Percentiles rank a stretch among this genome's conserved stretches.
phyloP scores from a whole-genome alignment of 1,284 basidiomycete species.

The Cutaneotrichosporon sp. region DNA sequence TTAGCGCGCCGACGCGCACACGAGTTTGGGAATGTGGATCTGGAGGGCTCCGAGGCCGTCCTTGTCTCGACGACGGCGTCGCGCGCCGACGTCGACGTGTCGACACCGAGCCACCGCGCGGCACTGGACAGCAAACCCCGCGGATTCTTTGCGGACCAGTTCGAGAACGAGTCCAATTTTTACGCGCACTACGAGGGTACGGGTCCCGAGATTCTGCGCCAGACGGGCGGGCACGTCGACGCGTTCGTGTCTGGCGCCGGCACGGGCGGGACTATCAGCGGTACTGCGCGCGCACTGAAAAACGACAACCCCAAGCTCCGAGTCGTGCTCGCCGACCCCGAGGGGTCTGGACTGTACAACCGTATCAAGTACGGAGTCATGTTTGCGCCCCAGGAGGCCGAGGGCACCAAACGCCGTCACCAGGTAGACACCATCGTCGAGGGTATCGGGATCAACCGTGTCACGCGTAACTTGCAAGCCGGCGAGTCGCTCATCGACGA shows the following conservation, averaged over 20 bases:
- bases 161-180: slow-evolving; percentile 88
- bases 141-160: slow-evolving; percentile 82
- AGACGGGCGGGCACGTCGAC: slow-evolving; percentile 74
- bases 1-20: slow-evolving; percentile 69
- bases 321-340: slow-evolving; percentile 84
- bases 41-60: slow-evolving; percentile 27
- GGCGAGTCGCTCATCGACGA: slow-evolving; percentile 77
- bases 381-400: slow-evolving; percentile 84
- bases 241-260: slow-evolving; percentile 95
- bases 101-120: slow-evolving; percentile 2
- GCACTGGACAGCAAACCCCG: slow-evolving; percentile 30
- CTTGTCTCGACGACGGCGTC: slow-evolving; percentile 58
- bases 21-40: slow-evolving; percentile 59
- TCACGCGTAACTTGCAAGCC: slow-evolving; percentile 76
- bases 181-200: slow-evolving; percentile 84
- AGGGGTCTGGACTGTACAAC: slow-evolving; percentile 88
- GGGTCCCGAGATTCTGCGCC: slow-evolving; percentile 91
- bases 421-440: slow-evolving; percentile 74
- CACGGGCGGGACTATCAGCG: slow-evolving; percentile 92
- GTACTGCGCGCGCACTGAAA: slow-evolving; percentile 72
- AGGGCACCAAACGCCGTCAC: slow-evolving; percentile 80
- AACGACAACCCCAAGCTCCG: slow-evolving; percentile 50
- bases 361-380: slow-evolving; percentile 91
- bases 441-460: slow-evolving; percentile 59
- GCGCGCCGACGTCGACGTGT: slow-evolving; percentile 48